Percentiles rank a stretch among this genome's conserved stretches.
Conservation (phyloP, 129 eudicot genomes). For the Solidago caesia region DNA sequence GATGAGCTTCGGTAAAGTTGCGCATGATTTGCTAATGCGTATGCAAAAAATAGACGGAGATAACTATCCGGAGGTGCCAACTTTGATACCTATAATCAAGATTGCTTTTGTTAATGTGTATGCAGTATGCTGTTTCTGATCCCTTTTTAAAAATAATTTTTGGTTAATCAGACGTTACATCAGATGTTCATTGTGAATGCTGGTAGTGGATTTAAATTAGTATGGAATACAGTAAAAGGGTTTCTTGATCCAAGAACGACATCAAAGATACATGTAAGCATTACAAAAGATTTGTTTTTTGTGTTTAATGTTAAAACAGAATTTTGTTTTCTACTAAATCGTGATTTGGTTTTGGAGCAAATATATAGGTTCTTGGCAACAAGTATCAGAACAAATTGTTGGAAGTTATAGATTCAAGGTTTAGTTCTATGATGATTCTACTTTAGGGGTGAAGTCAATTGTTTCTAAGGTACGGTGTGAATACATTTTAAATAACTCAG, state of each 20-base stretch:
- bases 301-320: neutral
- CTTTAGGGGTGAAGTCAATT: constrained; percentile 51
- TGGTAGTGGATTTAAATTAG: constrained; percentile 75
- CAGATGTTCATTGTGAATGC: constrained; percentile 97
- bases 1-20: constrained; percentile 95
- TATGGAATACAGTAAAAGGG: constrained; percentile 82
- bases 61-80: constrained; percentile 85
- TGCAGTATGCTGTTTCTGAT: neutral
- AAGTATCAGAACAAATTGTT: constrained; percentile 65
- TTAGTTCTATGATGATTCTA: constrained; percentile 54
- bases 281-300: neutral
- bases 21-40: constrained; percentile 78
- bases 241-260: constrained; percentile 94
- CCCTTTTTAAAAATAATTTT: neutral
- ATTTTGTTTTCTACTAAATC: too few species aligned
- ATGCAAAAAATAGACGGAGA: constrained; percentile 94
- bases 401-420: constrained; percentile 87
- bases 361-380: constrained; percentile 77
- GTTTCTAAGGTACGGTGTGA: constrained; percentile 43
- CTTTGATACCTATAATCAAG: neutral
- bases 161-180: constrained; percentile 60
- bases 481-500: neutral
- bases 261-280: constrained; percentile 77
- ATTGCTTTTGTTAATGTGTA: neutral
- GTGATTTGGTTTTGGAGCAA: too few species aligned